Conservation (phyloP, 2,329 filamentous ascomycete species). For the Xylogone sp. region DNA sequence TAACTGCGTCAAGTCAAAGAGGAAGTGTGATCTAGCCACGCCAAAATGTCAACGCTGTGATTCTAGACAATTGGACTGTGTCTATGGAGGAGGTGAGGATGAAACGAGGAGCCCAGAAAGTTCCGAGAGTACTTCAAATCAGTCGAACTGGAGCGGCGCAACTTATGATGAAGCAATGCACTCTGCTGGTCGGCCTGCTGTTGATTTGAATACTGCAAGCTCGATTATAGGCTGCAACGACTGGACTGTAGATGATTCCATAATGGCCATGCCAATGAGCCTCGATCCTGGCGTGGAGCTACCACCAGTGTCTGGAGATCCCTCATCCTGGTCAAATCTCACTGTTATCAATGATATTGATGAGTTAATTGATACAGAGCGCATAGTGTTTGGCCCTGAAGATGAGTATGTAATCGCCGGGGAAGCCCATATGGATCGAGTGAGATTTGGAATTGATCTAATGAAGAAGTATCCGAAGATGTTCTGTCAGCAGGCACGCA, state of each 20-base stretch:
- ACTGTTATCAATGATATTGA: not conserved
- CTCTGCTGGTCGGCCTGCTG: not conserved
- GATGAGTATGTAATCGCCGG: not conserved
- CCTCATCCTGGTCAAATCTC: not conserved
- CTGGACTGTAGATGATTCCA: not conserved
- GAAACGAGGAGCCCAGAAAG: not conserved
- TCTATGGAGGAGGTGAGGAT: not conserved
- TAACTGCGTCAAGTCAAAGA: slow-evolving; percentile 4
- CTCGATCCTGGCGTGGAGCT: not conserved
- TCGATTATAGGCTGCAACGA: not conserved
- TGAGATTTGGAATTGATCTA: slow-evolving; percentile 7
- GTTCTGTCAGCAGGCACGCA: slow-evolving; percentile 4
- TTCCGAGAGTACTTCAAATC: not conserved
- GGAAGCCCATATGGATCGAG: slow-evolving; percentile 1
- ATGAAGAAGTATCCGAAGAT: slow-evolving; percentile 9
- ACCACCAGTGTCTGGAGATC: not conserved
- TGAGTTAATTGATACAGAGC: not conserved
- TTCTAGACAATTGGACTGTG: not conserved
- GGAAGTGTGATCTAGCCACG: slow-evolving; percentile 3
- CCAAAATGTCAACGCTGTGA: slow-evolving; percentile 4
- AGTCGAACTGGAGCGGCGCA: not conserved
- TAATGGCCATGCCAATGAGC: not conserved
- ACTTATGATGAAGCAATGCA: not conserved
- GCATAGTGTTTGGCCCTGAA: not conserved
- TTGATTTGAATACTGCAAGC: not conserved